Base-by-base conservation (phyloP, 2,329 filamentous ascomycete genomes). In the Sporothrix brunneoviolacea region DNA sequence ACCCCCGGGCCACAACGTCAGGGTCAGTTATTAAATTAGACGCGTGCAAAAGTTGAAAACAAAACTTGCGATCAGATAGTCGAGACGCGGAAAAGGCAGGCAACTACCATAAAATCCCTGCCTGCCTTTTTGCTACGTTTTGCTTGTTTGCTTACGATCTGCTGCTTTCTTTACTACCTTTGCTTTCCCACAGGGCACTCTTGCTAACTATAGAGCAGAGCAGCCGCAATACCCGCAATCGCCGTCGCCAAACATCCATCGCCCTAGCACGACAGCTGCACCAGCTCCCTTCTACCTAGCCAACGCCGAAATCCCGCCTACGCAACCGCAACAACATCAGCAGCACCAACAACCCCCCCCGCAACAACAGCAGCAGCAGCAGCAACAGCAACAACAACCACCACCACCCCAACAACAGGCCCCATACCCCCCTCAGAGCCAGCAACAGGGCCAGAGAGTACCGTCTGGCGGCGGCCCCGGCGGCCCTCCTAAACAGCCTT, bases 201-300 rank as follows among this genome's bases (percentile, higher is more conserved):
- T 5, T 38, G 33, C 47, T 48, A 45, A 51, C 50, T 16, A 2
- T 8, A 15, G 30, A 32, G 40, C 16, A 54, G 57, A 74, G 60
- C 74, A 70, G 58, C 70, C 65, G 50, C 71, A 68, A 57, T 76
- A 76, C 60, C 67, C 71, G 59, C 62, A 71, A 61, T 69, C 77
- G 59, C 66, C 79, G 62, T 63, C 74, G 51, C 70, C 77, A 62
- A 77, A 73, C 58, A 78, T 80, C 60, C 76, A 79, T 52, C 75
- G 76, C 28, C 73, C 74, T 27, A 69, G 73, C 8, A 72, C 70
- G 27, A 71, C 71, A 4, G 70, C 76, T 9, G 76, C 79, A 5
- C 81, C 81, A 12, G 76, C 80, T 10, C 80, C 82, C 3, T 88
- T 86, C 62, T 87, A 87, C 60, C 71, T 84, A 40, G 78, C 80